A percentile compares a stretch with the other conserved stretches of the same genome.
These are phyloP conservation scores for Rhododendron kiyosumense DNA, from an alignment of 148 eudicot genomes.

Conservation along the genomic window DNA sequence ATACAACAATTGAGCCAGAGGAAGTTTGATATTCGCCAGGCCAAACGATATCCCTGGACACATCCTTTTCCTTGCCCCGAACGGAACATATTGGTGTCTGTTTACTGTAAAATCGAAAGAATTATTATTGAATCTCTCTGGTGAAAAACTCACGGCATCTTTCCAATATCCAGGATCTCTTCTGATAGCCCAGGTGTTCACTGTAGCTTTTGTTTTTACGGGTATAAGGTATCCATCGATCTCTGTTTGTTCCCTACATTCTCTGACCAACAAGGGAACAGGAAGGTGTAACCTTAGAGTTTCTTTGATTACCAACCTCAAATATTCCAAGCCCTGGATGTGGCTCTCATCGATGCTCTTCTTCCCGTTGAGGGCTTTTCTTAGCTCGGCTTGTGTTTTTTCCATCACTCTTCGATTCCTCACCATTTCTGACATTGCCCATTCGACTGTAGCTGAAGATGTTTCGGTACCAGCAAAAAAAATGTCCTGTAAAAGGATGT, in stretches of 20 bases:
- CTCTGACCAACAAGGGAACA: background rate
- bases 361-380: no score
- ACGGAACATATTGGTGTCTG: conserved; percentile 19
- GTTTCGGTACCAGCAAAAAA: background rate
- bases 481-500: background rate
- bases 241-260: background rate
- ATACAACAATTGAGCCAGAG: conserved; percentile 20
- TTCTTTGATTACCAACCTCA: background rate
- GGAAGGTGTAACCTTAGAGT: conserved; percentile 4
- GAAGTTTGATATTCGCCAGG: conserved; percentile 26
- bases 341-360: no score
- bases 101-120: conserved; percentile 19
- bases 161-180: conserved; percentile 23
- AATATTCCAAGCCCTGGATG: no score
- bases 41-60: background rate
- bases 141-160: conserved; percentile 24
- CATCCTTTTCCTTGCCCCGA: background rate
- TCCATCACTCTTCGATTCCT: background rate
- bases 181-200: conserved; percentile 27
- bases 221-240: background rate
- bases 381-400: no score
- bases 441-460: background rate
- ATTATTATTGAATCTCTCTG: conserved; percentile 11
- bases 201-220: no score
- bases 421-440: conserved; percentile 11